These are phyloP conservation scores for Gonium pectorale DNA, from an alignment of 139 green algal species.

Conservation along the genomic window DNA sequence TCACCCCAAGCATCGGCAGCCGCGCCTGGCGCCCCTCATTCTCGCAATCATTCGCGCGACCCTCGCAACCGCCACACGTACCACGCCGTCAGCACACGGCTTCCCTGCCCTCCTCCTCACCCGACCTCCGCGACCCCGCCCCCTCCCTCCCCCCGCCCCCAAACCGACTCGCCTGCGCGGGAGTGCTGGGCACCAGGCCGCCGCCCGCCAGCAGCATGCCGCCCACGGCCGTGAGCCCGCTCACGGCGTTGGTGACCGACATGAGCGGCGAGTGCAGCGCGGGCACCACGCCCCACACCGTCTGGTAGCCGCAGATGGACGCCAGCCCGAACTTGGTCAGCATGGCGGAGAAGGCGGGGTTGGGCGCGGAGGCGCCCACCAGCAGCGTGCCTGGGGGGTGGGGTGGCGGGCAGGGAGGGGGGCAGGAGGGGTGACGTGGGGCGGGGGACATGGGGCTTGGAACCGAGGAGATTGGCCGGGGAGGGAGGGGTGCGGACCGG, in stretches of 20 bases:
- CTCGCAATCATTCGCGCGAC: no score
- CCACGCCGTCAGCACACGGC: no score
- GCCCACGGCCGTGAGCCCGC: constrained; percentile 71
- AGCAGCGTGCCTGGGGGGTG: constrained; percentile 3
- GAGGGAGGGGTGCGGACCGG: no score
- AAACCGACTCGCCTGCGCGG: constrained; percentile 57
- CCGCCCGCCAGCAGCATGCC: constrained; percentile 83
- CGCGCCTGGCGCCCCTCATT: no score
- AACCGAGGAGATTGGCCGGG: no score
- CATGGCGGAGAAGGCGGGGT: constrained; percentile 81
- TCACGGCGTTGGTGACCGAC: constrained; percentile 95
- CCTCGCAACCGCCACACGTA: no score
- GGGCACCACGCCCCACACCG: constrained; percentile 84
- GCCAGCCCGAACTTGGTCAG: constrained; percentile 89
- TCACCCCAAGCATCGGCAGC: no score
- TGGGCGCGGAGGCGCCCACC: constrained; percentile 66
- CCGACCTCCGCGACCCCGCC: no score
- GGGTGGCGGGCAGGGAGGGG: no score
- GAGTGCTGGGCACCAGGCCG: constrained; percentile 71
- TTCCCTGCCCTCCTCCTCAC: no score
- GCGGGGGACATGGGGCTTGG: no score
- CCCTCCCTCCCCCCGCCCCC: no score
- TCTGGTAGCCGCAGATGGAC: constrained; percentile 78
- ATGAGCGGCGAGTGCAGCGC: constrained; percentile 95
- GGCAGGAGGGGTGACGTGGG: background rate